Base-by-base conservation (phyloP, 2,329 filamentous ascomycete species). In the Colletotrichum sojae region DNA sequence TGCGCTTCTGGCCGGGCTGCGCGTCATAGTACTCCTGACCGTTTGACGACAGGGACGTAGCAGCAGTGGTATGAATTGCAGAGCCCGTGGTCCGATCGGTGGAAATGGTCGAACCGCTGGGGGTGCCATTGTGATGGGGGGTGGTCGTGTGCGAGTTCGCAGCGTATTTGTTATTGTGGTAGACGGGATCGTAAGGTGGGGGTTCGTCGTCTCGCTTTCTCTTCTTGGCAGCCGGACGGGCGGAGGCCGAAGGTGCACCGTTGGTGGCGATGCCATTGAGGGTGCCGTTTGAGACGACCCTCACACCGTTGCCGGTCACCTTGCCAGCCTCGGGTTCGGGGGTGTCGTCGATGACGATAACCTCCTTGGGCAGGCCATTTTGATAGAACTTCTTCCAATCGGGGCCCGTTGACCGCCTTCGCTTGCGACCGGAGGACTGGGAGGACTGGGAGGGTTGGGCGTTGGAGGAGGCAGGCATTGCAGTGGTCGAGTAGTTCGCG, bases 331-430 rank as follows among this genome's bases (percentile, higher is more conserved):
- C 85, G 64, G 86, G 85, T 67, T 88, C 86, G 59, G 92, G 92
- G 5, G 89, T 90, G 78, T 95, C 91, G 72, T 92, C 90, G 75
- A 96, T 96, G 75, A 95, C 90, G 76, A 96, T 95, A 77, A 96
- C 90, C 82, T 96, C 93, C 78, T 94, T 92, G 25, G 93, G 93
- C 27, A 94, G 83, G 4, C 93, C 93, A 79, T 95, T 95, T 78
- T 91, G 92, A 80, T 95, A 95, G 77, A 95, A 96, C 72, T 87
- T 89, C 67, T 88, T 85, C 93, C 93, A 96, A 80, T 96, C 91
- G 57, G 92, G 92, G 73, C 90, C 86, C 78, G 86, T 87, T 71
- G 86, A 89, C 69, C 87, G 86, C 73, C 87, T 84, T 73, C 86
- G 84, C 77, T 89, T 90, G 72, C 84, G 76, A 40, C 74, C 71